Evolutionary conservation across 805 yeast genomes (phyloP).

Genomic region (Starmerella gropengiesseri): DNA sequence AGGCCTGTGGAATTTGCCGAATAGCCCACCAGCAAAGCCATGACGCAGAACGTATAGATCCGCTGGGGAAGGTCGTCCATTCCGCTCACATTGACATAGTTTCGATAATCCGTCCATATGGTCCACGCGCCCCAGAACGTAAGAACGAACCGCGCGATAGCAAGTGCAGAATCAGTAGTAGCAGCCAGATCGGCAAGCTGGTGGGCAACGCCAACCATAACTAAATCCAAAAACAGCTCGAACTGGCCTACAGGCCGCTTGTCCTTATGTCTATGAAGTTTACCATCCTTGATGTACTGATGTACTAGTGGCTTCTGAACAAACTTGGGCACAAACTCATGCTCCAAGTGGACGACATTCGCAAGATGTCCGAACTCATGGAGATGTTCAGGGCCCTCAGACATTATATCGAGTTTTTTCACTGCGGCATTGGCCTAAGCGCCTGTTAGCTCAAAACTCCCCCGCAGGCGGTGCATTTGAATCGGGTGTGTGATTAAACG

Average conservation of each 20-base stretch:
- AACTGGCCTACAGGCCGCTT: constrained; percentile 10
- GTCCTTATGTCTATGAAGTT: neutral
- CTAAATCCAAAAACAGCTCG: constrained; percentile 11
- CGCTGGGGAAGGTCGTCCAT: constrained; percentile 13
- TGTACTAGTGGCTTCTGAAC: constrained; percentile 9
- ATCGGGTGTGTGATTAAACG: no score
- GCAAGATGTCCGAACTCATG: constrained; percentile 11
- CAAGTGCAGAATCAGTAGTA: neutral
- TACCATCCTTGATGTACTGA: constrained; percentile 7
- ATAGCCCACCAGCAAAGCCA: constrained; percentile 10
- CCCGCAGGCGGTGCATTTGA: no score
- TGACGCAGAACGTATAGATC: constrained; percentile 8
- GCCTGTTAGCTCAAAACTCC: no score
- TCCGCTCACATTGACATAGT: constrained; percentile 7
- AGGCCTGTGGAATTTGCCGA: constrained; percentile 10
- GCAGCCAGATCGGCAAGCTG: constrained; percentile 10
- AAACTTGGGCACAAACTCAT: neutral
- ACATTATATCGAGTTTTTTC: no score
- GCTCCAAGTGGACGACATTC: constrained; percentile 7
- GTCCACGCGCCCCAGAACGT: constrained; percentile 16
- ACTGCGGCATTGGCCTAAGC: no score
- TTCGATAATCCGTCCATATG: constrained; percentile 11
- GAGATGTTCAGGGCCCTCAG: constrained; percentile 3
- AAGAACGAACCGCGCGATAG: constrained; percentile 9
- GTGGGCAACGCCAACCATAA: constrained; percentile 15